Base-by-base conservation (phyloP, 495 filamentous ascomycete genomes). In the Aspergillus olivimuriae region DNA sequence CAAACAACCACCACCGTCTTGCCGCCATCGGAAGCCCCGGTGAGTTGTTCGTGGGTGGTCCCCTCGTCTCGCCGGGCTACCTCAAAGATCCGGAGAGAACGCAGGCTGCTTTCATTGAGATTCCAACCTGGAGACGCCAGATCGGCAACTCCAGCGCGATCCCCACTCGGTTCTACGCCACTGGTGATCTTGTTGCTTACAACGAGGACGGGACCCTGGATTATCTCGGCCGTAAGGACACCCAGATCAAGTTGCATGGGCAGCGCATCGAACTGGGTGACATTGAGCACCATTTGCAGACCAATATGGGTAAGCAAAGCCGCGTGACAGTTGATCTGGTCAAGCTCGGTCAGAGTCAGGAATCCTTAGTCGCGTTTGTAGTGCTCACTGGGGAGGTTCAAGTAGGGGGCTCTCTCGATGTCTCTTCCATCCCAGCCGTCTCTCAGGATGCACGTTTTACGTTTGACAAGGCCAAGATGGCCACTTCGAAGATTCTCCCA, bases 231-330 rank as follows among this genome's bases (percentile, higher is more conserved):
- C 57, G 73, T 28, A 53, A 51, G 26, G 69, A 74, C 38, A 48
- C 48, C 30, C 71, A 73, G 46, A 47, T 75, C 41, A 76, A 75
- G 55, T 57, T 71, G 20, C 16, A 28, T 1, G 50, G 50, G 1
- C 60, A 68, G 30, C 50, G 71, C n/a, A 50, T 76, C 16, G 68
- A 75, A 38, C 53, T 69, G 5, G 67, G 55, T 2, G 70, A 71
- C 31, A 47, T 73, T 11, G 61, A 67, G 39, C 9, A 36, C 11
- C 11, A 28, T 17, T 4, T 37, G 34, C 31, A 12, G 17, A 34
- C 17, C 11, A 14, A 16, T n/a, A n/a, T n/a, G n/a, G n/a, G n/a
- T n/a, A n/a, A n/a, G n/a, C n/a, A n/a, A n/a, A n/a, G n/a, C n/a
- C n/a, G n/a, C n/a, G n/a, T n/a, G n/a, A n/a, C n/a, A n/a, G n/a